Evolutionary conservation across 2,329 filamentous ascomycete species (phyloP).

Genomic region (Purpureocillium lavendulum): DNA sequence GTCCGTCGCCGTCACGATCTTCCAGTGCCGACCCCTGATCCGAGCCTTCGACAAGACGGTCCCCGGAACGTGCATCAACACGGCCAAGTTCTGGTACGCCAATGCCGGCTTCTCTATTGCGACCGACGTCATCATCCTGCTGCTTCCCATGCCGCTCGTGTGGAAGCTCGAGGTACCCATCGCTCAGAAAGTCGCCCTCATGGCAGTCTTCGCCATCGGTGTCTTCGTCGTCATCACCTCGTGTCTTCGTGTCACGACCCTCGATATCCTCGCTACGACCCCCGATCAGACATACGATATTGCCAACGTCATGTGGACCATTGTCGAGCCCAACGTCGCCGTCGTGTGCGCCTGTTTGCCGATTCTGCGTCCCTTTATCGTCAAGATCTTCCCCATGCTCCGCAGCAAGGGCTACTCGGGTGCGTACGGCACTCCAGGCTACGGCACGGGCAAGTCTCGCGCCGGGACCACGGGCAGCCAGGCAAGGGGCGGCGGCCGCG

Average conservation of each 20-base stretch:
- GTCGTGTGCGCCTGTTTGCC: constrained; percentile 31
- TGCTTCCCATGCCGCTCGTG: constrained; percentile 35
- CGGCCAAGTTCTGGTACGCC: constrained; percentile 35
- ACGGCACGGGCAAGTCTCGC: constrained; percentile 10
- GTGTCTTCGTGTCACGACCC: constrained; percentile 21
- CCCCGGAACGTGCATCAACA: constrained; percentile 33
- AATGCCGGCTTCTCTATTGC: constrained; percentile 36
- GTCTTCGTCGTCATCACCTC: constrained; percentile 22
- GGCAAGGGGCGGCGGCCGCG: constrained; percentile 6
- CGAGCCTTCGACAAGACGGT: constrained; percentile 32
- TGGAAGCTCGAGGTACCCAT: constrained; percentile 30
- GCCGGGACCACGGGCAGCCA: constrained; percentile 7
- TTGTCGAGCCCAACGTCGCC: constrained; percentile 29
- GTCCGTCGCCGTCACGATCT: constrained; percentile 18
- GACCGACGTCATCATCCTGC: constrained; percentile 34
- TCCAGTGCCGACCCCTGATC: constrained; percentile 22
- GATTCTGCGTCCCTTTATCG: constrained; percentile 23
- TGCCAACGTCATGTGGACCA: constrained; percentile 25
- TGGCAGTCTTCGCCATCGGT: constrained; percentile 28
- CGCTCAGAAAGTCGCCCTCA: constrained; percentile 25
- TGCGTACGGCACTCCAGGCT: constrained; percentile 8
- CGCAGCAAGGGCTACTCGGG: constrained; percentile 13
- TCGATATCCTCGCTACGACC: constrained; percentile 15
- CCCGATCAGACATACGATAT: constrained; percentile 24
- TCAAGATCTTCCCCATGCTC: constrained; percentile 15